Evolutionary conservation across 2,329 filamentous ascomycete genomes (phyloP).

Genomic region (Sarocladium strictum): DNA sequence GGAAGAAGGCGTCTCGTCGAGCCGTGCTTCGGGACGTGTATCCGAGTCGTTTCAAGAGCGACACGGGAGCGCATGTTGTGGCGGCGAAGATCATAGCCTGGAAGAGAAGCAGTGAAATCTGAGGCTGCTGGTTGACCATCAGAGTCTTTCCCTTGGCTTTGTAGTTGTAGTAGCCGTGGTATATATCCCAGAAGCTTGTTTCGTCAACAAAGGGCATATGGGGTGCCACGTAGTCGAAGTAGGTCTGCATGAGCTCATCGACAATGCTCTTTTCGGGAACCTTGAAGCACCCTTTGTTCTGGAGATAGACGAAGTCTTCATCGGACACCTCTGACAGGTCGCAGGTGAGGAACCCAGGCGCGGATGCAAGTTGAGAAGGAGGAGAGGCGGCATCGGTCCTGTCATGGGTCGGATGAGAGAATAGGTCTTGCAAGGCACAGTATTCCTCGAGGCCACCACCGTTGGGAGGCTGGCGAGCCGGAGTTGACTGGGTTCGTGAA

Average conservation of each 20-base stretch:
- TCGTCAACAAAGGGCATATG: conserved; percentile 2
- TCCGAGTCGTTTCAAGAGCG: not conserved
- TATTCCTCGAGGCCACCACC: too few relatives aligned
- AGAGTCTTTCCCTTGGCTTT: not conserved
- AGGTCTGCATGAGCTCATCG: conserved; percentile 1
- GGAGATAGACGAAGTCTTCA: not conserved
- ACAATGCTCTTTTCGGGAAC: not conserved
- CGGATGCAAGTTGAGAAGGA: not conserved
- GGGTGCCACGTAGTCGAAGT: conserved; percentile 5
- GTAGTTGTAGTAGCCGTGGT: not conserved
- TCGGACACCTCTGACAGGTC: not conserved
- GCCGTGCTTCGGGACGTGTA: not conserved
- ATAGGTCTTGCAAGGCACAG: too few relatives aligned
- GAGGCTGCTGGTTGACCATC: not conserved
- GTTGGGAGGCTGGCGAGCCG: too few relatives aligned
- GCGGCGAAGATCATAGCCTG: not conserved
- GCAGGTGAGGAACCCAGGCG: not conserved
- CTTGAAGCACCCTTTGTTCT: not conserved
- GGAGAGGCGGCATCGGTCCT: not conserved
- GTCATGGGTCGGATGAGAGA: too few relatives aligned
- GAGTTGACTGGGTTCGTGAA: too few relatives aligned
- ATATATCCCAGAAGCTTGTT: not conserved
- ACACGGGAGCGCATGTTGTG: not conserved
- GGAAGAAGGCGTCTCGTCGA: not conserved
- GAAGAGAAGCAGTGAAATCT: not conserved